Evolutionary conservation across 352 stramenopile genomes (phyloP).

Genomic region (Phytophthora cactorum): DNA sequence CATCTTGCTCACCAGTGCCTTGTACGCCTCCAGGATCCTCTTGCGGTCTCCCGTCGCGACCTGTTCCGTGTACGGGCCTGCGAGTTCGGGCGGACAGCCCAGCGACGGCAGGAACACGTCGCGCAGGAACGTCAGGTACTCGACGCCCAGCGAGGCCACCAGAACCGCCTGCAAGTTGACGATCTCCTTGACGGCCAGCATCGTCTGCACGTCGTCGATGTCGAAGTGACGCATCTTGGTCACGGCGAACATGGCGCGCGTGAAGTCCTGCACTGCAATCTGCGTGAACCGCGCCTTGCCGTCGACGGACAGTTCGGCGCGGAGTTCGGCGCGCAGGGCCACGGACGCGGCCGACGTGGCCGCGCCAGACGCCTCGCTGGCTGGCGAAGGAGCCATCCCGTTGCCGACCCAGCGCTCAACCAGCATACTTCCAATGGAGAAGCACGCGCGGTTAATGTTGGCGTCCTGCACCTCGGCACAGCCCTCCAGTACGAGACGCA

Average conservation of each 20-base stretch:
- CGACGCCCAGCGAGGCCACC: conserved; percentile 54
- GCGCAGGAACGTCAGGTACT: conserved; percentile 70
- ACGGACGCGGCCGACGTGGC: conserved; percentile 31
- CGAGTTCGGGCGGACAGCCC: conserved; percentile 64
- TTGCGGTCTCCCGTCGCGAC: conserved; percentile 69
- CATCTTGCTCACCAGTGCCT: conserved; percentile 65
- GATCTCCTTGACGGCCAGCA: conserved; percentile 76
- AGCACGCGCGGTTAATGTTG: conserved; percentile 77
- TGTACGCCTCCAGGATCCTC: conserved; percentile 70
- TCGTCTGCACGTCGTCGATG: conserved; percentile 71
- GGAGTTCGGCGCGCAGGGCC: conserved; percentile 35
- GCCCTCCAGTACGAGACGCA: conserved; percentile 74
- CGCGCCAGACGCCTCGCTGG: conserved; percentile 28
- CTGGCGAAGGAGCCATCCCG: conserved; percentile 26
- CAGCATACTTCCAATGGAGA: conserved; percentile 78
- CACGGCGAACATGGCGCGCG: conserved; percentile 73
- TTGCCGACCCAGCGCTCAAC: conserved; percentile 65
- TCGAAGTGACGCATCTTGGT: conserved; percentile 75
- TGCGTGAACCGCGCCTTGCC: conserved; percentile 59
- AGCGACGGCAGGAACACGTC: conserved; percentile 69
- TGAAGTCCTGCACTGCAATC: conserved; percentile 73
- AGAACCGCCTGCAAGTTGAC: conserved; percentile 73
- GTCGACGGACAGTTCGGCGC: conserved; percentile 36
- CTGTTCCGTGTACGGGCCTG: conserved; percentile 63
- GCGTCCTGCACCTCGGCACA: conserved; percentile 70